A percentile compares a stretch with the other conserved stretches of the same genome.
phyloP scores from a whole-genome alignment of 2,329 filamentous ascomycete genomes.

The Nectriaceae sp. region DNA sequence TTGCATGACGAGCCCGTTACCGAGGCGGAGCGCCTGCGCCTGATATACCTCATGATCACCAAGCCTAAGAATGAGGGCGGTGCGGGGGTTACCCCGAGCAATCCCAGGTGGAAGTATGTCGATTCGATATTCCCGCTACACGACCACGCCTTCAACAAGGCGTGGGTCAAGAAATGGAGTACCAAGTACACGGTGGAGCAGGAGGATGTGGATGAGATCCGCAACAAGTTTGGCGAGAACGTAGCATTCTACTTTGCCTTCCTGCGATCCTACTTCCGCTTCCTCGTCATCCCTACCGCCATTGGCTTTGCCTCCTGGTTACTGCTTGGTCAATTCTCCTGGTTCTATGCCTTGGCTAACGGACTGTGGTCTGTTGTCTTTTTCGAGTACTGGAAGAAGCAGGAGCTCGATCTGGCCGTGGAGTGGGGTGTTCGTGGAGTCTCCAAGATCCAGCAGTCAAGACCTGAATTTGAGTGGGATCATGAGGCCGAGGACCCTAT shows the following conservation, averaged over 20 bases:
- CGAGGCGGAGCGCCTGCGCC: constrained; percentile 83
- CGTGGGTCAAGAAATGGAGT: constrained; percentile 75
- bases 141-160: constrained; percentile 72
- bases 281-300: constrained; percentile 77
- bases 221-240: constrained; percentile 76
- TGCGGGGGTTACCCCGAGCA: constrained; percentile 71
- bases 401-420: constrained; percentile 82
- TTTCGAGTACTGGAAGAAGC: constrained; percentile 95
- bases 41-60: constrained; percentile 84
- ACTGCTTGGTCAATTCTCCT: constrained; percentile 82
- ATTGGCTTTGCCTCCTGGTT: constrained; percentile 79
- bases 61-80: constrained; percentile 73
- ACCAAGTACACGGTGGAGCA: constrained; percentile 68
- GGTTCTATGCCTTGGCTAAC: constrained; percentile 75
- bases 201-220: constrained; percentile 71
- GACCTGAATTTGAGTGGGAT: constrained; percentile 79
- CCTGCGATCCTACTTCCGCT: constrained; percentile 85
- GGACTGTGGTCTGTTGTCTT: constrained; percentile 88
- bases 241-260: constrained; percentile 97
- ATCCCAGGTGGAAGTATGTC: constrained; percentile 72
- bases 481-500: constrained; percentile 75
- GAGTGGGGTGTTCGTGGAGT: constrained; percentile 89
- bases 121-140: constrained; percentile 78
- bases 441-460: constrained; percentile 75
- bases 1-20: constrained; percentile 76